phyloP scores from a whole-genome alignment of 164 flowering plant species.

The Macadamia tetraphylla region DNA sequence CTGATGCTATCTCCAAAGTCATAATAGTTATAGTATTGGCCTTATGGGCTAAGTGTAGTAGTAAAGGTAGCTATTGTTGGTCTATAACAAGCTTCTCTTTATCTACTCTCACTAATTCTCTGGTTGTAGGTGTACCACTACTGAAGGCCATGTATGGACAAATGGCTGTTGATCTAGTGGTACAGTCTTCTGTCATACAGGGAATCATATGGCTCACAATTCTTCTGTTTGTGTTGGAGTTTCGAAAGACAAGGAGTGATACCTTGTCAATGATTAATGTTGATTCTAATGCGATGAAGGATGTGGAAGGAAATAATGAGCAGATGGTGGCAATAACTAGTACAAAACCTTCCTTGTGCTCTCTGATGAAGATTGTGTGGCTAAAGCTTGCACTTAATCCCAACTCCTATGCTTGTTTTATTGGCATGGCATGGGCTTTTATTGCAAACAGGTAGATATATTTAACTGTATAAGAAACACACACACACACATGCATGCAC shows the following conservation, averaged over 20 bases:
- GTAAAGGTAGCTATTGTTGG: constrained; percentile 60
- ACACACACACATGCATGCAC: too few species aligned
- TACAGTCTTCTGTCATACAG: constrained; percentile 55
- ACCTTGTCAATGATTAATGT: not conserved
- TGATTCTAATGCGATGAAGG: not conserved
- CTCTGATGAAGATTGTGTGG: constrained; percentile 50
- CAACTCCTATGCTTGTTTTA: constrained; percentile 48
- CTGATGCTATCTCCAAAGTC: constrained; percentile 55
- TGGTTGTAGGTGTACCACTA: constrained; percentile 73
- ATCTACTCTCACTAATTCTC: constrained; percentile 51
- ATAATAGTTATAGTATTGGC: constrained; percentile 39
- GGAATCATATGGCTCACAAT: constrained; percentile 56
- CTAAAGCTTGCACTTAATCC: constrained; percentile 58
- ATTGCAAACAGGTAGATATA: constrained; percentile 23
- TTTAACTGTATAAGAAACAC: too few species aligned
- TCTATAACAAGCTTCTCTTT: constrained; percentile 67
- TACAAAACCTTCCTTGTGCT: constrained; percentile 28
- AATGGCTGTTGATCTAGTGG: constrained; percentile 49
- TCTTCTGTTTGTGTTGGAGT: constrained; percentile 52
- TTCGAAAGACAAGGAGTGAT: constrained; percentile 27
- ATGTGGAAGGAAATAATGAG: constrained; percentile 18
- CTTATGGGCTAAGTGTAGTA: constrained; percentile 56
- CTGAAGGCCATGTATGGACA: constrained; percentile 66
- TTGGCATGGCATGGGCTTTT: constrained; percentile 65
- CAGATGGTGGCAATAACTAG: constrained; percentile 6